Evolutionary conservation across 139 green algal species (phyloP).

Genomic region (Tetratostichococcus sp.): DNA sequence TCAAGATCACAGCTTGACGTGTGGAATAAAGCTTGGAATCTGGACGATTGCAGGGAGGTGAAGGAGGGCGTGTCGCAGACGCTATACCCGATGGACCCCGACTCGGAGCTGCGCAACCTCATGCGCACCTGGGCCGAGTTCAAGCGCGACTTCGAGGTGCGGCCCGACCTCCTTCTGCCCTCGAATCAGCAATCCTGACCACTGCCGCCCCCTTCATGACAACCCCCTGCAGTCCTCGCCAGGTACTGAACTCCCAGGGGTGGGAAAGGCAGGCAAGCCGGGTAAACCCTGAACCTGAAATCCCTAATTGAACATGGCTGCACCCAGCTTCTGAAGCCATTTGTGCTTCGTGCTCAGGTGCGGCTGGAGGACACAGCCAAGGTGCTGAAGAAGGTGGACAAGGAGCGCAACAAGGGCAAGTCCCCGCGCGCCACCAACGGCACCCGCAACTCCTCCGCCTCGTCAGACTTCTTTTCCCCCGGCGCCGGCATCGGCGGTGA

Average conservation of each 20-base stretch:
- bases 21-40: too few species aligned
- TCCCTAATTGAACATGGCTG: background rate
- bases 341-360: slow-evolving; percentile 8
- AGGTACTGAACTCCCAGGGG: too few species aligned
- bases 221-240: too few species aligned
- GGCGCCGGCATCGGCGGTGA: too few species aligned
- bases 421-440: background rate
- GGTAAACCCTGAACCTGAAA: too few species aligned
- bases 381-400: slow-evolving; percentile 21
- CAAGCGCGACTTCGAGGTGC: slow-evolving; percentile 27
- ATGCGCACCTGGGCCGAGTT: slow-evolving; percentile 19
- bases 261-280: too few species aligned
- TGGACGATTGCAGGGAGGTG: slow-evolving; percentile 14
- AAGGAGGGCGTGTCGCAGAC: slow-evolving; percentile 18
- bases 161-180: background rate
- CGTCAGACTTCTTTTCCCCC: background rate
- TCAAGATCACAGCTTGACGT: too few species aligned
- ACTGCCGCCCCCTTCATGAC: too few species aligned
- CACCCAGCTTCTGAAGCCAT: too few species aligned
- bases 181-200: too few species aligned
- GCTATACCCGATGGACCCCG: slow-evolving; percentile 21
- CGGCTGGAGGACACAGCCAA: slow-evolving; percentile 19
- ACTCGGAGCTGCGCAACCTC: slow-evolving; percentile 22
- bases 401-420: slow-evolving; percentile 2
- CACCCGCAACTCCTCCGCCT: background rate